A percentile compares a stretch with the other conserved stretches of the same genome.
These are phyloP conservation scores for Salvia miltiorrhiza DNA, from an alignment of 257 asterid genomes.

Conservation along the genomic window DNA sequence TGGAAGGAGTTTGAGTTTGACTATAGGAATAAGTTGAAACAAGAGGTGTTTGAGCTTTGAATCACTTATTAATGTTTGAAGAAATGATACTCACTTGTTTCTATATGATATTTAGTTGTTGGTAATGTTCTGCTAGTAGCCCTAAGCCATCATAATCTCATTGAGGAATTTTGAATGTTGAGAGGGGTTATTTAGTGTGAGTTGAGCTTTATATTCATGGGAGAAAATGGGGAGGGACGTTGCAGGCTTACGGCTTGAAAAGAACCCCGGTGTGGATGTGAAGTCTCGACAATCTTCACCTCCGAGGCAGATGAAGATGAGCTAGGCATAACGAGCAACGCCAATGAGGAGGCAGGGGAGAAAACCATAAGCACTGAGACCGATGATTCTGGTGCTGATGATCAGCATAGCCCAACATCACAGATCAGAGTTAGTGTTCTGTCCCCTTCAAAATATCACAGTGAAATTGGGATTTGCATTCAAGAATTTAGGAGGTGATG, in stretches of 20 bases:
- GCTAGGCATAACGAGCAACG: conserved; percentile 38
- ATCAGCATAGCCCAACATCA: conserved; percentile 31
- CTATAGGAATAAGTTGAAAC: too few species aligned
- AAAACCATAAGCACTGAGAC: conserved; percentile 32
- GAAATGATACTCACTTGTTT: not conserved
- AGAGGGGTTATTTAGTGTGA: not conserved
- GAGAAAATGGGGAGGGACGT: conserved; percentile 29
- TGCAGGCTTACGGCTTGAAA: conserved; percentile 16
- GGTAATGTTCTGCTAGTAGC: too few species aligned
- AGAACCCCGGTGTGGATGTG: conserved; percentile 19
- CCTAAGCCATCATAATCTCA: too few species aligned
- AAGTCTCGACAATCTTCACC: not conserved
- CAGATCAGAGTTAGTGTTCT: conserved; percentile 21
- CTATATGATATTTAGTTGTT: not conserved
- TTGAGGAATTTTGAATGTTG: too few species aligned
- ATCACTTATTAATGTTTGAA: not conserved
- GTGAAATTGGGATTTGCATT: too few species aligned
- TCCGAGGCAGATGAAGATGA: not conserved
- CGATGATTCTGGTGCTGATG: conserved; percentile 27
- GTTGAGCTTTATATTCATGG: not conserved
- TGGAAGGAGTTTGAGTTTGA: not conserved
- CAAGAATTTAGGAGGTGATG: too few species aligned
- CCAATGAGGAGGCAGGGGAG: conserved; percentile 30
- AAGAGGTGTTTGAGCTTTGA: not conserved
- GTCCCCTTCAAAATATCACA: too few species aligned